A percentile compares a stretch with the other conserved stretches of the same genome.
Evolutionary conservation across 176 grass and related monocot species (phyloP).

Genomic region (barley (Hordeum vulgare)): MorexV3_pseudomolecules_assembly NC_058521.1:543989744-543990243

Average conservation of each 20-base stretch:
- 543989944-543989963: background rate
- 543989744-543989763: background rate
- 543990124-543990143: background rate
- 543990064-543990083: too few relatives aligned
- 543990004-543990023: too few relatives aligned
- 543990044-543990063: background rate
- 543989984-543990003: background rate
- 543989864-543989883: constrained; percentile 16
- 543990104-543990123: background rate
- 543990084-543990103: too few relatives aligned
- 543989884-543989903: background rate
- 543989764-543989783: too few relatives aligned
- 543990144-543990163: background rate
- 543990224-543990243: background rate
- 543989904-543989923: too few relatives aligned
- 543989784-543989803: background rate
- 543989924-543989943: constrained; percentile 17
- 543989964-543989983: background rate
- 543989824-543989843: background rate
- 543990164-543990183: background rate
- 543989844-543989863: constrained; percentile 36
- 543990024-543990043: background rate
- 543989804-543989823: constrained; percentile 13
- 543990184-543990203: background rate
- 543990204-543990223: background rate